Base-by-base conservation (phyloP, 2,329 filamentous ascomycete species). In the Phoma sp. region DNA sequence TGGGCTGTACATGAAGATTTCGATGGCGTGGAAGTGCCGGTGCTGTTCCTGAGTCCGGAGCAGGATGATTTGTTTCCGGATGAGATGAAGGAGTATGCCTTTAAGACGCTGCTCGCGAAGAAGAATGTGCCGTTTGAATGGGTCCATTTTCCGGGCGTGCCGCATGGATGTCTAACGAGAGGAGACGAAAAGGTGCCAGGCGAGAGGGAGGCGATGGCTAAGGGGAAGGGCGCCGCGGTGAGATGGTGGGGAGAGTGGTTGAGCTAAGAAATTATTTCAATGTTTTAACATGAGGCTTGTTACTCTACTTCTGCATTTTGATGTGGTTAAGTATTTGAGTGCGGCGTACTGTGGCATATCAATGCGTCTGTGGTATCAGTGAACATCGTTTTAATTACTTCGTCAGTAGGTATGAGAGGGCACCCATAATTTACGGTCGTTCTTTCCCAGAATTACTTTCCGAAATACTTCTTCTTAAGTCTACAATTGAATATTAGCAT, bases 51-150 rank as follows among this genome's bases (percentile, higher is more conserved):
- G 6, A 58, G 60, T 7, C 65, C 68, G 0, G 67, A 71, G 37
- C 31, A 43, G 6, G 68, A 71, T 48, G 6, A 2, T 0, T 21
- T 51, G 48, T 71, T 69, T 32, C 45, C 62, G 10, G 54, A 59
- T n/a, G 67, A 68, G 35, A 32, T 71, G 54, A 69, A 70, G n/a
- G 41, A 35, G 38, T 49, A 62, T 59, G 58, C 58, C n/a, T 64
- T 62, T 31, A 56, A 55, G n/a, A 32, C 64, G 38, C 55, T 64
- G 21, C 45, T 69, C 46, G 53, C 50, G 6, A 63, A 47, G 31
- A 60, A 57, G 46, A 54, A 43, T 1, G 38, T 63, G 19, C 53
- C 62, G 15, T 63, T 60, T 19, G 64, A 68, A 32, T 70, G 63
- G 53, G 51, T 60, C 8, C 59, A 67, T 57, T 71, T 70, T 33